phyloP scores from a whole-genome alignment of 345 rosid species.

The Eucalyptus cloeziana region DNA sequence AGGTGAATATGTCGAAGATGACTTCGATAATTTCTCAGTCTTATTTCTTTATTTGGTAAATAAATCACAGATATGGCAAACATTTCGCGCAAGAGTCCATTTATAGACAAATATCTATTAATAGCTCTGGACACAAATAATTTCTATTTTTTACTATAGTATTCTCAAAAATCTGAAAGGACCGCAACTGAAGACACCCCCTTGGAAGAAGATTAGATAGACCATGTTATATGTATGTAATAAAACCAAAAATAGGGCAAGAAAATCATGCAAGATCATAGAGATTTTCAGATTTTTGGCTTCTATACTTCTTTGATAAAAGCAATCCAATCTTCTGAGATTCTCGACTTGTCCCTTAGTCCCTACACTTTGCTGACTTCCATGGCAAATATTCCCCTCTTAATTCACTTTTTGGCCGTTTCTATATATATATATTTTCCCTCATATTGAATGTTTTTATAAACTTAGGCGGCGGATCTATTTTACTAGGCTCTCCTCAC shows the following conservation, averaged over 20 bases:
- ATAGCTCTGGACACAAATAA: neutral
- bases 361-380: neutral
- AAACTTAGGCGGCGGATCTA: neutral
- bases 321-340: neutral
- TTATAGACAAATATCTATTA: neutral
- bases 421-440: neutral
- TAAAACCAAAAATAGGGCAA: neutral
- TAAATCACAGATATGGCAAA: neutral
- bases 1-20: neutral
- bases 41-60: neutral
- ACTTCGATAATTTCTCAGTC: neutral
- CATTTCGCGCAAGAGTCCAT: neutral
- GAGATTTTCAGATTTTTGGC: neutral
- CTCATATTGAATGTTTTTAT: neutral
- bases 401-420: neutral
- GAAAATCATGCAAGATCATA: neutral
- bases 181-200: neutral
- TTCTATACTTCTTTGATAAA: neutral
- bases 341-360: neutral
- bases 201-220: neutral
- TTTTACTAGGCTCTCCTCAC: neutral
- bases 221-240: neutral
- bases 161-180: neutral
- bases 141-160: neutral
- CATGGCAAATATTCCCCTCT: neutral